A percentile compares a stretch with the other conserved stretches of the same genome.
Evolutionary conservation across 371 early-diverging fungal genomes (phyloP).

Genomic region (Mortierella sp.): DNA sequence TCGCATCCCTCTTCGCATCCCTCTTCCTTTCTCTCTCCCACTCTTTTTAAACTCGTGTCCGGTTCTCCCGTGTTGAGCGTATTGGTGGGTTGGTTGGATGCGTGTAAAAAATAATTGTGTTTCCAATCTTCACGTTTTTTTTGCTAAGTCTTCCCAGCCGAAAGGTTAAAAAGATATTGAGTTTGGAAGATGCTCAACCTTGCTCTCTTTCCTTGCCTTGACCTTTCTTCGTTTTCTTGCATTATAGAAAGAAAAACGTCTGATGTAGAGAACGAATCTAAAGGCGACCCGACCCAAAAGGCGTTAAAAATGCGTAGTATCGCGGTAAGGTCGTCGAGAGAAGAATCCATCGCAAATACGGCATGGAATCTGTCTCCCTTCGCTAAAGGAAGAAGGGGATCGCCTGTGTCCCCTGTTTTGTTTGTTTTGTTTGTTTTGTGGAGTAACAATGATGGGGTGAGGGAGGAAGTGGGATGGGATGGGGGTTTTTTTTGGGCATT

Average conservation of each 20-base stretch:
- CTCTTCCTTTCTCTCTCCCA: neutral
- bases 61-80: neutral
- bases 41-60: neutral
- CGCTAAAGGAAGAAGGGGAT: neutral
- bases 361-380: neutral
- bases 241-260: neutral
- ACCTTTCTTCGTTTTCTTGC: neutral
- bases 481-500: neutral
- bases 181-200: neutral
- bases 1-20: neutral
- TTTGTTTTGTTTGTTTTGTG: neutral
- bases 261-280: neutral
- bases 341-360: neutral
- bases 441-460: neutral
- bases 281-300: neutral
- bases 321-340: too few relatives aligned
- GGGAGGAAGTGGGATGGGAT: neutral
- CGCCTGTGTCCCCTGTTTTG: neutral
- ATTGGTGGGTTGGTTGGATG: neutral
- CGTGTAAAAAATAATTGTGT: neutral
- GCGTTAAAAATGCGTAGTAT: too few relatives aligned
- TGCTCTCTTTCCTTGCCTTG: neutral
- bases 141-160: neutral
- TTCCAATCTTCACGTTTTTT: neutral
- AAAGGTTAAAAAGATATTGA: neutral